Conservation (phyloP, 352 stramenopile genomes). For the Globisporangium abappressorium region DNA sequence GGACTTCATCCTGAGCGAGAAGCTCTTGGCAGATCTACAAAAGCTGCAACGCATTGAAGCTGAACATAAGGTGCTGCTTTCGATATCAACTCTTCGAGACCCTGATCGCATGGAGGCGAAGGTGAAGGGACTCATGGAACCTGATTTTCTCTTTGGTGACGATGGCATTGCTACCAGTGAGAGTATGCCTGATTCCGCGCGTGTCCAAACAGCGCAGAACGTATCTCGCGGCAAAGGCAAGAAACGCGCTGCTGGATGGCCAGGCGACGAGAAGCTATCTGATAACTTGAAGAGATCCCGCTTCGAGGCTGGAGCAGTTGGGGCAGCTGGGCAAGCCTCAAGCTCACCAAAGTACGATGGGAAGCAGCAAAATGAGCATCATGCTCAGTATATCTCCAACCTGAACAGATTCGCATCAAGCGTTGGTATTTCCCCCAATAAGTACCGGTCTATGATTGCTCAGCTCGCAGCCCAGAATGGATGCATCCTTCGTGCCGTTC, state of each 20-base stretch:
- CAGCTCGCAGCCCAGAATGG: constrained; percentile 39
- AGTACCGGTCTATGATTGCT: constrained; percentile 44
- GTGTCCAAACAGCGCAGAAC: too few species aligned
- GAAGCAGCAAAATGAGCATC: constrained; percentile 37
- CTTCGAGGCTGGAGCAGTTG: constrained; percentile 6
- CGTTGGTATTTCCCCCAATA: constrained; percentile 35
- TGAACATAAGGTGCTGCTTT: constrained; percentile 59
- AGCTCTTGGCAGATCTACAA: constrained; percentile 39
- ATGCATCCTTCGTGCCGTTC: constrained; percentile 45
- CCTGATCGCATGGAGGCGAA: constrained; percentile 34
- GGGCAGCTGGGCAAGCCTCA: constrained; percentile 13
- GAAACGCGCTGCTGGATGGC: constrained; percentile 12
- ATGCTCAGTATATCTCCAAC: constrained; percentile 36
- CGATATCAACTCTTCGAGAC: constrained; percentile 45
- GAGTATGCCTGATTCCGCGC: background rate
- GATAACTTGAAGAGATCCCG: constrained; percentile 1
- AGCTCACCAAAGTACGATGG: background rate
- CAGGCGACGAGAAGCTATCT: background rate
- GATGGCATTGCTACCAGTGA: background rate
- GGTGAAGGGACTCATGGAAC: constrained; percentile 42
- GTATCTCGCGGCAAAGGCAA: constrained; percentile 18
- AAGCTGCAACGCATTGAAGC: constrained; percentile 40
- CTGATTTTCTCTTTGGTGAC: constrained; percentile 39
- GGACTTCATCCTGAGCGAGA: constrained; percentile 29
- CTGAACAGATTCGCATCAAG: constrained; percentile 49